Base-by-base conservation (phyloP, 2,329 filamentous ascomycete species). In the Immersiporthe knoxdaviesiana region DNA sequence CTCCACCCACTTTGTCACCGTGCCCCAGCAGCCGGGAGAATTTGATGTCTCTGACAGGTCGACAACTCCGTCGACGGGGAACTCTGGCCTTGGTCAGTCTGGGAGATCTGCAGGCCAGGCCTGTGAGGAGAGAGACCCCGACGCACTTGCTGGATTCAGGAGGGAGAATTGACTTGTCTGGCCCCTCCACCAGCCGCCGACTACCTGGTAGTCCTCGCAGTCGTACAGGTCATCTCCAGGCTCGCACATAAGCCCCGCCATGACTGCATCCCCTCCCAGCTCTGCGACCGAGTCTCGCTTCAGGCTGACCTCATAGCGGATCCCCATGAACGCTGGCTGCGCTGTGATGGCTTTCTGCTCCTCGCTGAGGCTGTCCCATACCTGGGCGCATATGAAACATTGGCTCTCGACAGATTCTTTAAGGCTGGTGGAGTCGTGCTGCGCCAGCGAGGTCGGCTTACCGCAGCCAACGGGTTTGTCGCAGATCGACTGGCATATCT, bases 181-280 rank as follows among this genome's bases (percentile, higher is more conserved):
- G 1, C 2, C 8, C 16, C 41, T 11, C 18, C 2, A 7, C 35
- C 10, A 32, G 1, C 68, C 68, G 0, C 68, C 68, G 2, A 63
- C 37, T 11, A 7, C 7, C 2, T 52, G 32, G 7, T 65, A 68
- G 2, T 68, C 68, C 7, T 70, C 68, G 16, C 61, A 65, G 24
- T 68, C 65, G 2, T 16, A 70, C 0, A 70, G 32, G 11, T 70
- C 68, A 14, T 70, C 65, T 6, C 27, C 61, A 60, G 30, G 60
- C 5, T 24, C 12, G 10, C 67, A 62, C 0, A 21, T n/a, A n/a
- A n/a, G n/a, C n/a, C n/a, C n/a, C n/a, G n/a, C n/a, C n/a, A n/a
- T n/a, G n/a, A n/a, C n/a, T n/a, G n/a, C n/a, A n/a, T n/a, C n/a
- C n/a, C n/a, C n/a, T n/a, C n/a, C n/a, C n/a, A n/a, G n/a, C n/a